Base-by-base conservation (phyloP, 495 filamentous ascomycete species). In the Evansstolkia leycettana region DNA sequence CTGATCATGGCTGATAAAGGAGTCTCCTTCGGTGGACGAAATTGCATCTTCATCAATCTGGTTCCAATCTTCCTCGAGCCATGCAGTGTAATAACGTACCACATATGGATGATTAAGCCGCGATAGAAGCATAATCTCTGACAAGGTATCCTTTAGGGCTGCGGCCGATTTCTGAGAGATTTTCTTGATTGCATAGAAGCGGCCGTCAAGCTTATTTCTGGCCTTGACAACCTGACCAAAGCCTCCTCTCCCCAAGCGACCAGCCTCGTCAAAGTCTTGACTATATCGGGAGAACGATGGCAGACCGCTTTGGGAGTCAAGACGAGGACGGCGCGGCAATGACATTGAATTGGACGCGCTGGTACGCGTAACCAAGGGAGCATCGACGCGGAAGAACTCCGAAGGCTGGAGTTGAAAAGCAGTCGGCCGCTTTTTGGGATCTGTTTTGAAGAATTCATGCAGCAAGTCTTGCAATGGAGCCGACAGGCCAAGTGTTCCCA, bases 211-310 rank as follows among this genome's bases (percentile, higher is more conserved):
- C 55, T 87, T 92, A 47, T 94, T 93, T 38, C 92, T 73, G 5
- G 90, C 89, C 52, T 89, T 87, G 28, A 98, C 86, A n/a, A 98
- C 90, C 59, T 95, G 83, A 18, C 92, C 90, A 56, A 92, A 98
- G 1, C 89, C 92, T 11, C 90, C 90, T 57, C 84, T 90, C 17
- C 92, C 90, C 13, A 98, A 64, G 2, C 80, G 75, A 12, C 84
- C 87, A 39, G 84, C 75, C 56, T 96, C 89, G 14, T 83, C 78
- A 50, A 92, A 98, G 46, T 96, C 92, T 47, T 80, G 79, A 20
- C 65, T 67, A 48, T 95, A 98, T 29, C 86, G 70, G 1, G 84
- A 89, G 17, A 70, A 65, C 2, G 54, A 41, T 3, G 56, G 54
- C 17, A 62, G 37, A 5, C 51, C 50, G 13, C 50, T 51, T 31